Conservation (phyloP, 768 basidiomycete species). For the Boletus coccyginus region DNA sequence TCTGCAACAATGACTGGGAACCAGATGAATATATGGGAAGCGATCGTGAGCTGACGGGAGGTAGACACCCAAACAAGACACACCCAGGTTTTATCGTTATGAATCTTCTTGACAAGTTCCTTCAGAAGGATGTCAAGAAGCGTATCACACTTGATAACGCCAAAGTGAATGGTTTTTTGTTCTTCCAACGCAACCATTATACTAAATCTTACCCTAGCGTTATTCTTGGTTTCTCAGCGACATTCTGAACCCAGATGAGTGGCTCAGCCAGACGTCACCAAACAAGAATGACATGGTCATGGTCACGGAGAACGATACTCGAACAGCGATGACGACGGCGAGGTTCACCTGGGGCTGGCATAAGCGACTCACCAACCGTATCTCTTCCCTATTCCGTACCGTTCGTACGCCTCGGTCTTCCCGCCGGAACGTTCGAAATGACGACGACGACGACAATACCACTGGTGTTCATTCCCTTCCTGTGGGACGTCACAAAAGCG, state of each 20-base stretch:
- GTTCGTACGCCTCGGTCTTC: conserved; percentile 31
- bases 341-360: conserved; percentile 61
- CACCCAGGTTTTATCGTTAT: conserved; percentile 64
- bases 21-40: conserved; percentile 69
- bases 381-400: conserved; percentile 51
- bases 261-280: conserved; percentile 66
- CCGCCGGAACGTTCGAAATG: conserved; percentile 11
- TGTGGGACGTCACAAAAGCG: conserved; percentile 27
- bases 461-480: conserved; percentile 35
- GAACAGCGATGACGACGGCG: conserved; percentile 65
- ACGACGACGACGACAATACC: conserved; percentile 17
- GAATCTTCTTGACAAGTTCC: conserved; percentile 66
- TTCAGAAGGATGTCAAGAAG: conserved; percentile 75
- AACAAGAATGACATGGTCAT: conserved; percentile 46
- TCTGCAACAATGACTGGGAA: conserved; percentile 73
- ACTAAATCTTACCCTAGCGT: conserved; percentile 36
- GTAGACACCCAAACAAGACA: conserved; percentile 44
- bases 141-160: conserved; percentile 79
- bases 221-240: conserved; percentile 69
- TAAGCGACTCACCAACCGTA: conserved; percentile 39
- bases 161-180: conserved; percentile 53
- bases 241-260: conserved; percentile 59
- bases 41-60: conserved; percentile 64
- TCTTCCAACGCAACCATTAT: background rate
- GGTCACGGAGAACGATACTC: conserved; percentile 76